A percentile compares a stretch with the other conserved stretches of the same genome.
Conservation (phyloP, 2,329 filamentous ascomycete species). For the Botryosphaeria dothidea region DNA sequence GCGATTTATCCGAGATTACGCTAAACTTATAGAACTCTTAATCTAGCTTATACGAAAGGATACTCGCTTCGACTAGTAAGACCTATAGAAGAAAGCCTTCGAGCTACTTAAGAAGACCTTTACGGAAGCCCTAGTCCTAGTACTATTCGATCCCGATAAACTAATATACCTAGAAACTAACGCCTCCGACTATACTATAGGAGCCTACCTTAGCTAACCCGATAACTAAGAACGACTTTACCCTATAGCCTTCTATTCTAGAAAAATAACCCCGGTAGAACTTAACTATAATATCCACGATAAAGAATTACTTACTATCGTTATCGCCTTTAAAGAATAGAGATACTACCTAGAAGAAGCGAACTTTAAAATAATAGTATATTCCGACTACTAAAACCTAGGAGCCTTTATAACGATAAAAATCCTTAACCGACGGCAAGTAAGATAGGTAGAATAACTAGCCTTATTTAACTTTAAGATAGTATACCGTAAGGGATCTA, state of each 20-base stretch:
- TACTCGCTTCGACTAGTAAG: too few relatives aligned
- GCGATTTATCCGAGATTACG: too few relatives aligned
- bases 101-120: too few relatives aligned
- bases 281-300: too few relatives aligned
- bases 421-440: too few relatives aligned
- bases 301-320: constrained; percentile 36
- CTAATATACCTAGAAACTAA: not conserved
- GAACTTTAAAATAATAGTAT: constrained; percentile 23
- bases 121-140: not conserved
- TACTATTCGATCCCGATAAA: not conserved
- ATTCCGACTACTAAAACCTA: constrained; percentile 32
- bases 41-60: too few relatives aligned
- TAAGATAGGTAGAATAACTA: too few relatives aligned
- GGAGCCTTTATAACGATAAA: constrained; percentile 29
- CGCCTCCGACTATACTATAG: not conserved
- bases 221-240: not conserved
- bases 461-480: too few relatives aligned
- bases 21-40: too few relatives aligned
- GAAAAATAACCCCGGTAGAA: constrained; percentile 22
- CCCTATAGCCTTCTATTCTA: not conserved
- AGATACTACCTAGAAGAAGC: constrained; percentile 24
- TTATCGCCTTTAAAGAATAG: constrained; percentile 29
- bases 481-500: too few relatives aligned
- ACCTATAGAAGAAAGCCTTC: too few relatives aligned
- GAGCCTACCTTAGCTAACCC: not conserved